Evolutionary conservation across 2,329 filamentous ascomycete species (phyloP).

Genomic region (Colletotrichum chrysophilum): DNA sequence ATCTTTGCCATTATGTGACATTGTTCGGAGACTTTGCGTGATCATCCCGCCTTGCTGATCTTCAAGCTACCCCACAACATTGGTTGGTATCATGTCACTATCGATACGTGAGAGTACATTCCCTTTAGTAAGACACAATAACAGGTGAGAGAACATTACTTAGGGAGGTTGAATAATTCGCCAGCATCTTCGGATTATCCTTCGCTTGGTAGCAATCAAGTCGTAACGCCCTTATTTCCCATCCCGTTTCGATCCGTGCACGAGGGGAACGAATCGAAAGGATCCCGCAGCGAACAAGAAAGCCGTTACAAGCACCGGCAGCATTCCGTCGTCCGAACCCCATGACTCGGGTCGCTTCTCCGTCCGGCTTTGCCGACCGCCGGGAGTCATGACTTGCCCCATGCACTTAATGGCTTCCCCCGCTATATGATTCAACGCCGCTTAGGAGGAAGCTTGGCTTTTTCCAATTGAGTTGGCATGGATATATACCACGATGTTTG

Average conservation of each 20-base stretch:
- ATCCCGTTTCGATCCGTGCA: background rate
- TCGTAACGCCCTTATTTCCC: background rate
- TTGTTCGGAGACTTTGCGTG: background rate
- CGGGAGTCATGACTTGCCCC: background rate
- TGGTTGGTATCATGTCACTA: background rate
- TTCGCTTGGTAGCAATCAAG: background rate
- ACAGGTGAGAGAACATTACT: background rate
- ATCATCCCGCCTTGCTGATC: background rate
- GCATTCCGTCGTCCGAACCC: background rate
- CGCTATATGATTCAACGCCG: background rate
- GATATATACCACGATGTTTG: background rate
- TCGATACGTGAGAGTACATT: background rate
- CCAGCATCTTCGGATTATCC: background rate
- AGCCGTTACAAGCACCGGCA: background rate
- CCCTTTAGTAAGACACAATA: background rate
- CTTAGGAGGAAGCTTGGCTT: background rate
- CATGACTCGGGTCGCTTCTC: background rate
- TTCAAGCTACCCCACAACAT: accelerated
- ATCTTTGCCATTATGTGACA: background rate
- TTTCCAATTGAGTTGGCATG: background rate
- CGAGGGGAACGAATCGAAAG: background rate
- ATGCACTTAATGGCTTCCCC: background rate
- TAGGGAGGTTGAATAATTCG: background rate
- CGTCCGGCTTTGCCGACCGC: background rate
- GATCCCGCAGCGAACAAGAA: background rate